These are phyloP conservation scores for Kodamaea derodonti DNA, from an alignment of 1,139 yeast genomes.

Conservation along the genomic window DNA sequence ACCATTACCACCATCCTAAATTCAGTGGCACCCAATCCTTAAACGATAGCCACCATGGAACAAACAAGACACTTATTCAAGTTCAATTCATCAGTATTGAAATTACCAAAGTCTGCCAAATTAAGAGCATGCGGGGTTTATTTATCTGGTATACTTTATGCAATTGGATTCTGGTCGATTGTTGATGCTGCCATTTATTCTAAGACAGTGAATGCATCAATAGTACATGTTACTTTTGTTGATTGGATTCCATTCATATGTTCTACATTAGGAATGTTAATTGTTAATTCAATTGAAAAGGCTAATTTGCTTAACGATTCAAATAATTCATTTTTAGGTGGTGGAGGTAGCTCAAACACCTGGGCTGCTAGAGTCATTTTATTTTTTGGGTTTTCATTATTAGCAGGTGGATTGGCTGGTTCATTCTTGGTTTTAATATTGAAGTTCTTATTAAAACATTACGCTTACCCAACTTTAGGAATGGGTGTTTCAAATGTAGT, in stretches of 20 bases:
- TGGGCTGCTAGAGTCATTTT: slow-evolving; percentile 93
- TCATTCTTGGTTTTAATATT: slow-evolving; percentile 82
- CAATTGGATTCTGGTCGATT: slow-evolving; percentile 87
- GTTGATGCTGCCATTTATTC: slow-evolving; percentile 87
- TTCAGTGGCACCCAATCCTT: too few relatives aligned
- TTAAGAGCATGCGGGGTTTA: slow-evolving; percentile 75
- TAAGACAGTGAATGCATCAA: slow-evolving; percentile 78
- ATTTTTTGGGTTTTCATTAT: slow-evolving; percentile 84
- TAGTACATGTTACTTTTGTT: slow-evolving; percentile 80
- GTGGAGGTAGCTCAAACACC: slow-evolving; percentile 51
- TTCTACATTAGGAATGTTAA: slow-evolving; percentile 84
- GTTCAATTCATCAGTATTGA: slow-evolving; percentile 45
- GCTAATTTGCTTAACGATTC: slow-evolving; percentile 61
- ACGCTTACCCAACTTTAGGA: slow-evolving; percentile 80
- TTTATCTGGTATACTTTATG: slow-evolving; percentile 70
- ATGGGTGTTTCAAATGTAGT: slow-evolving; percentile 92
- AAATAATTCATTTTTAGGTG: slow-evolving; percentile 49
- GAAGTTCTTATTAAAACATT: slow-evolving; percentile 77
- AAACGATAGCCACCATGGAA: slow-evolving; percentile 23
- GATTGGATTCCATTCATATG: slow-evolving; percentile 96
- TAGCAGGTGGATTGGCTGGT: slow-evolving; percentile 95
- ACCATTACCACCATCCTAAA: too few relatives aligned
- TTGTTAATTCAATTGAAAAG: slow-evolving; percentile 89
- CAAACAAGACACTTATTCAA: slow-evolving; percentile 42
- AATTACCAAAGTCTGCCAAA: slow-evolving; percentile 64